Conservation (phyloP, 2,329 filamentous ascomycete genomes). For the Talaromyces rugulosus region DNA sequence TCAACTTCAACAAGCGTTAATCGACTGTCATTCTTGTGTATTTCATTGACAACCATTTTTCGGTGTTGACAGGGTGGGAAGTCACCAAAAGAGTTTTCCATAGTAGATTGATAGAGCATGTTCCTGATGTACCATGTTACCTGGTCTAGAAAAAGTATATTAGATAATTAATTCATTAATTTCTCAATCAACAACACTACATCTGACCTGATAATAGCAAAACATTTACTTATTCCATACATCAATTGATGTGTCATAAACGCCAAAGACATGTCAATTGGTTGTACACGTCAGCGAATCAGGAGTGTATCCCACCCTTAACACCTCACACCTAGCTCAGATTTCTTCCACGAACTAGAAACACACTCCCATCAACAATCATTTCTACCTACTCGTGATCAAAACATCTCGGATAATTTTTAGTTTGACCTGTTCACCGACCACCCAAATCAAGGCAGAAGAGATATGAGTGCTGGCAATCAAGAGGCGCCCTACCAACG, state of each 20-base stretch:
- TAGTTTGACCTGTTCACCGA: neutral
- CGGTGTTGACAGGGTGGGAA: neutral
- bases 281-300: no score
- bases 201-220: no score
- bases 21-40: neutral
- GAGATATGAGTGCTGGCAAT: neutral
- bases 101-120: neutral
- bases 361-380: no score
- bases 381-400: neutral
- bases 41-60: neutral
- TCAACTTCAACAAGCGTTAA: slow-evolving; percentile 46
- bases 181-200: neutral
- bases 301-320: no score
- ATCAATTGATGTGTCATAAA: no score
- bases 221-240: no score
- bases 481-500: neutral
- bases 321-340: no score
- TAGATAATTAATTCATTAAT: neutral
- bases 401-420: neutral
- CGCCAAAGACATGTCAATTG: no score
- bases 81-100: neutral
- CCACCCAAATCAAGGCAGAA: neutral
- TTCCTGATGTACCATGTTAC: neutral
- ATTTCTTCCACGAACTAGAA: no score
- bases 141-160: neutral